These are phyloP conservation scores for Corymbia calophylla DNA, from an alignment of 441 rosid genomes.

Conservation along the genomic window DNA sequence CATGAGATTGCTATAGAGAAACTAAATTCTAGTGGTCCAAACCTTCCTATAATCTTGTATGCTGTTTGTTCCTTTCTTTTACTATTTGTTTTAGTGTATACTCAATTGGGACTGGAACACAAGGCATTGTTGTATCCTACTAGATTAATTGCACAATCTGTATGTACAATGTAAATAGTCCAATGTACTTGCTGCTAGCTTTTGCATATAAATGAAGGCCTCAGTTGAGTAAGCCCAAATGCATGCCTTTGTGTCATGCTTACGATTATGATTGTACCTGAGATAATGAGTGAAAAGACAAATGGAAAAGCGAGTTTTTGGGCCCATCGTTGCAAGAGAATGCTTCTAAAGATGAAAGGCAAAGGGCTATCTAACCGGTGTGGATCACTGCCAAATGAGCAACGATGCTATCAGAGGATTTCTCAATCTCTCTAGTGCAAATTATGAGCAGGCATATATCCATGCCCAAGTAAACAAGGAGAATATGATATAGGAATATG, in stretches of 20 bases:
- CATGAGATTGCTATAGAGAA: background rate
- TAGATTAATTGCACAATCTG: background rate
- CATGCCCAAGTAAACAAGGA: slow-evolving; percentile 30
- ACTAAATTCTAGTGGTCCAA: background rate
- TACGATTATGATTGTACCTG: background rate
- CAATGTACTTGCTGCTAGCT: background rate
- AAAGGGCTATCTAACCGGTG: slow-evolving; percentile 50
- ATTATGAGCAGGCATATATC: slow-evolving; percentile 64
- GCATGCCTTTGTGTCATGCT: background rate
- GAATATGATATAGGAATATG: background rate
- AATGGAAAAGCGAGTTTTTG: background rate
- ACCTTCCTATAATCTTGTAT: background rate
- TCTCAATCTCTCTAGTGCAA: slow-evolving; percentile 72
- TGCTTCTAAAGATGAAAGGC: background rate
- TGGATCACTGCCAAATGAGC: slow-evolving; percentile 72
- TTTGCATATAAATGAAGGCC: background rate
- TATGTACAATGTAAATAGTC: background rate
- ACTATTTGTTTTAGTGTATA: too few relatives aligned
- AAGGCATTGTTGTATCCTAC: background rate
- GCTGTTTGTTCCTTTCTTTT: too few relatives aligned
- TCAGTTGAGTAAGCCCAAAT: background rate
- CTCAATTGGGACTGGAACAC: background rate
- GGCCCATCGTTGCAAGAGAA: background rate
- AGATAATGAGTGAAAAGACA: background rate
- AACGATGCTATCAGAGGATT: slow-evolving; percentile 67